Evolutionary conservation across 306 rosid species (phyloP), one percentile per base, ranked within the genome.

Genomic region (Nissolia schottii): DNA sequence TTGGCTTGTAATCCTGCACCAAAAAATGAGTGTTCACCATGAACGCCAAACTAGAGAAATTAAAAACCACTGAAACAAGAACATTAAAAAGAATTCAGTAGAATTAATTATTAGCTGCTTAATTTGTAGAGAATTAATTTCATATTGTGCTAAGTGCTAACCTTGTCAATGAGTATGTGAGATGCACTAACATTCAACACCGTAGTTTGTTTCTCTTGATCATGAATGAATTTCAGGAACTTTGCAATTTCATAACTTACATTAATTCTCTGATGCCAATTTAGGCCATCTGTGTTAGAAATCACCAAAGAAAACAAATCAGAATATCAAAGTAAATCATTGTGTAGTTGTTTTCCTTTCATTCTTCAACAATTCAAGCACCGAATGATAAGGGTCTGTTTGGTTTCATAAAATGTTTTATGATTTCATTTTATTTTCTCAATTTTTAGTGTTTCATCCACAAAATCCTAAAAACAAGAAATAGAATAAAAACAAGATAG

Each of bases 111-210:
- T n/a, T n/a, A n/a, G n/a, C n/a, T n/a, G n/a, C n/a, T n/a, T n/a
- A n/a, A n/a, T n/a, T n/a, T n/a, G n/a, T n/a, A n/a, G n/a, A n/a
- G n/a, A n/a, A n/a, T n/a, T n/a, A n/a, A n/a, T n/a, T n/a, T n/a
- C n/a, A n/a, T n/a, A n/a, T n/a, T n/a, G n/a, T n/a, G n/a, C n/a
- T n/a, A n/a, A n/a, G 53, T 63, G 23, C 80, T n/a, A 66, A 88
- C 96, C 92, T 77, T 75, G 53, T 90, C 87, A 3, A 90, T 81
- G 61, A 86, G 45, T 73, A 86, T 78, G 72, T 85, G 84, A 70
- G 92, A 78, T 29, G 84, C 70, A 80, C 38, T 78, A 38, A 82
- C 43, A 75, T 83, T 78, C 31, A 83, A 40, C 82, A 73, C 58
- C 84, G 71, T 22, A n/a, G 41, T 79, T 73, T 81, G 87, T 64